A percentile compares a stretch with the other conserved stretches of the same genome.
phyloP scores from a whole-genome alignment of 2,329 filamentous ascomycete genomes.

The Xylariaceae sp. region DNA sequence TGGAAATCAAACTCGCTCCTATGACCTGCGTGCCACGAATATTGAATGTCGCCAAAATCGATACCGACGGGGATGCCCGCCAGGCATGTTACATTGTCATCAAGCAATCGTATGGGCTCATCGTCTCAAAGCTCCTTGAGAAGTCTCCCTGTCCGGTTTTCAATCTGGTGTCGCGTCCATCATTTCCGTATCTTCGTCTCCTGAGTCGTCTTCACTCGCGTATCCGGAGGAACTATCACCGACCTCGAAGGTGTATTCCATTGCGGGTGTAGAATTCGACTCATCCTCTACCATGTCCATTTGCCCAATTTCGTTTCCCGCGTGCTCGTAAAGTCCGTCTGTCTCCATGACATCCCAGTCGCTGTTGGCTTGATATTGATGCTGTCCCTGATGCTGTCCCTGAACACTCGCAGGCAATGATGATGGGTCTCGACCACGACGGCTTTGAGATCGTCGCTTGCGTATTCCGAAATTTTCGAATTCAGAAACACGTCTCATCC shows the following conservation, averaged over 20 bases:
- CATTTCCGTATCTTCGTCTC: slow-evolving; percentile 1
- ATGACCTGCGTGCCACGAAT: not conserved
- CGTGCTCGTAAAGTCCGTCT: not conserved
- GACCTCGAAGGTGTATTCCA: not conserved
- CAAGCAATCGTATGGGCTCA: too few species aligned
- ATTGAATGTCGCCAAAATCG: not conserved
- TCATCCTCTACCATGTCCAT: not conserved
- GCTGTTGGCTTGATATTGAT: not conserved
- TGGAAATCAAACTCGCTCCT: not conserved
- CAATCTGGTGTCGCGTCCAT: not conserved
- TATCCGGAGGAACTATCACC: not conserved
- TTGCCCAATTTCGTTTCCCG: slow-evolving; percentile 2
- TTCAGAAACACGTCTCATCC: slow-evolving; percentile 20
- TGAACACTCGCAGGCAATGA: not conserved
- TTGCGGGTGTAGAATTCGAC: not conserved
- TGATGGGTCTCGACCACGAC: not conserved
- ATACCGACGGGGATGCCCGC: not conserved
- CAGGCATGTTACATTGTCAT: too few species aligned
- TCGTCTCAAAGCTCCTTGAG: not conserved
- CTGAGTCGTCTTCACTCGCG: not conserved
- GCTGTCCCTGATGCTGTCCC: too few species aligned
- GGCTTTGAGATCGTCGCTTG: not conserved
- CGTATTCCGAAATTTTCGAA: slow-evolving; percentile 27
- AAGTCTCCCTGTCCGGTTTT: not conserved
- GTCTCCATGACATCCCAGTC: not conserved